Base-by-base conservation (phyloP, 2,329 filamentous ascomycete genomes). In the Whalleya microplaca region DNA sequence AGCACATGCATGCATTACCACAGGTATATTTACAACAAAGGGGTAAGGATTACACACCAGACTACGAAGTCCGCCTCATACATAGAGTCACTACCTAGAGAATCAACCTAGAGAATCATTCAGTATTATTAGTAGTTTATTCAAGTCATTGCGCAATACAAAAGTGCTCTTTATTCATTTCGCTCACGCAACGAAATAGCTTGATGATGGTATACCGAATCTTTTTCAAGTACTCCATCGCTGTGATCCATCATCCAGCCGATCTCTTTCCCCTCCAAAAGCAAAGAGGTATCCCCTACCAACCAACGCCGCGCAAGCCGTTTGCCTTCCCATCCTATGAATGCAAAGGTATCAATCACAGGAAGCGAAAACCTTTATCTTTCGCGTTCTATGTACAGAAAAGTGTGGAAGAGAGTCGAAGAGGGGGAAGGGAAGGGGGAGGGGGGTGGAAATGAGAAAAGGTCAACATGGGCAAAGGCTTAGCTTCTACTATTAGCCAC, bases 221-320 rank as follows among this genome's bases (percentile, higher is more conserved):
- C n/a, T n/a, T 16, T 42, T 41, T 45, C 10, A 45, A 45, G 19
- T 20, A 32, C 43, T 23, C 40, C 23, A 20, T 48, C 41, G 12
- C 29, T 29, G 21, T n/a, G n/a, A n/a, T n/a, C n/a, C n/a, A n/a
- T n/a, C n/a, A 9, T 52, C 23, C 27, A 3, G 19, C 43, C 20
- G 21, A 46, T 23, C 40, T 19, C 41, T 56, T 52, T 55, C 32
- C 37, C 52, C 51, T 51, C 47, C 46, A 41, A 60, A 64, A 56
- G 50, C 59, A 62, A n/a, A 58, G 49, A 62, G 62, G 62, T 64
- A 64, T 64, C 58, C 55, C 56, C 51, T 12, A n/a, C n/a, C n/a
- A 27, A 12, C 20, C 47, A 58, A 62, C 59, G 56, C 62, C 59
- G 29, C 41, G 18, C 41, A 48, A n/a, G 20, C 27, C 48, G 20